phyloP scores from a whole-genome alignment of 2,329 filamentous ascomycete genomes.

The Fusarium foetens region DNA sequence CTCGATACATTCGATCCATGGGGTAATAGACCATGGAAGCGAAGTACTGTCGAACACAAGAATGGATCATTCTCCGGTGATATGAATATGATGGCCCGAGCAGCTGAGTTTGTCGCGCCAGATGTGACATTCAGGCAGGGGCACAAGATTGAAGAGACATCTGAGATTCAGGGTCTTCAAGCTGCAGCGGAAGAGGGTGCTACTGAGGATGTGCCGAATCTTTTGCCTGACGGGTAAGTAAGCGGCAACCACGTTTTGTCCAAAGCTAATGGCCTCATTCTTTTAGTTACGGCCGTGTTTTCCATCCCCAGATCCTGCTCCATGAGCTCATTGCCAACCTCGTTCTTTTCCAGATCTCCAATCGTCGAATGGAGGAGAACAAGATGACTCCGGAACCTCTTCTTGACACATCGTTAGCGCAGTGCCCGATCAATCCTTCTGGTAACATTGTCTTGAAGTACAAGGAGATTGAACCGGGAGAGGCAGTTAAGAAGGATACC shows the following conservation, averaged over 20 bases:
- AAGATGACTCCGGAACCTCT: not conserved
- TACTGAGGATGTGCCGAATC: not conserved
- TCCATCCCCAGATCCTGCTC: conserved; percentile 8
- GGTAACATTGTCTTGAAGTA: not conserved
- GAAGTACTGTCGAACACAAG: not conserved
- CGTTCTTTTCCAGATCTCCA: conserved; percentile 5
- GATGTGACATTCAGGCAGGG: not conserved
- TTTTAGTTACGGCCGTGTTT: conserved; percentile 5
- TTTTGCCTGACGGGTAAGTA: conserved; percentile 16
- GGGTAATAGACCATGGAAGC: conserved; percentile 4
- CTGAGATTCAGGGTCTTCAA: not conserved
- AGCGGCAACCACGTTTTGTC: not conserved
- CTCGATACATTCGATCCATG: not conserved
- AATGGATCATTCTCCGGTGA: conserved; percentile 1
- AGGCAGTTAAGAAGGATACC: not conserved
- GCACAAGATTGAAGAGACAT: not conserved
- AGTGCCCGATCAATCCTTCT: not conserved
- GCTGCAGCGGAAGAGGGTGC: not conserved
- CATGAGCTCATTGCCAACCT: conserved; percentile 11
- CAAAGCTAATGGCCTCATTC: not conserved
- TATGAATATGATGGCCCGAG: not conserved
- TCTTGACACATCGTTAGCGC: not conserved
- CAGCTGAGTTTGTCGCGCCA: not conserved
- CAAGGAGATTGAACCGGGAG: not conserved
- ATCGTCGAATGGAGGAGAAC: not conserved